Percentiles rank a stretch among this genome's conserved stretches.
phyloP scores from a whole-genome alignment of 169 alveolate species.

The Theileria sp. region DNA sequence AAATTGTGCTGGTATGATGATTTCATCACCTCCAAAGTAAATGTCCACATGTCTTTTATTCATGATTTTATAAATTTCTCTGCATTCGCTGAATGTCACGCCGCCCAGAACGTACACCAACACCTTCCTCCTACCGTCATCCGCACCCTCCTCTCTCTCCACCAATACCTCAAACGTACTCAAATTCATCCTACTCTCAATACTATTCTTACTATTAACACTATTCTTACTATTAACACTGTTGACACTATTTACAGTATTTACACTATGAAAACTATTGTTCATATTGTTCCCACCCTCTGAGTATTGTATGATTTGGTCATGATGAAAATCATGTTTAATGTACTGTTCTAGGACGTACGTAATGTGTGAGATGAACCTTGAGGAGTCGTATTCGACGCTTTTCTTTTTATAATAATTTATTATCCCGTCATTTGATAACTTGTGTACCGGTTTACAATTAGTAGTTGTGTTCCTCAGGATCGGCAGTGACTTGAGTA shows the following conservation, averaged over 20 bases:
- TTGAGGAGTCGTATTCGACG: slow-evolving; percentile 52
- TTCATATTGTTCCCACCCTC: no score
- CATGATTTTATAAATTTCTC: slow-evolving; percentile 68
- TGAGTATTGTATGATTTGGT: no score
- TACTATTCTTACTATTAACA: background rate
- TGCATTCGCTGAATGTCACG: slow-evolving; percentile 77
- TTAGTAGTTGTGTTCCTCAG: background rate
- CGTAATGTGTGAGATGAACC: slow-evolving; percentile 28
- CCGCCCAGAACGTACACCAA: slow-evolving; percentile 79
- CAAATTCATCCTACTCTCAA: no score
- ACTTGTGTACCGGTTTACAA: slow-evolving; percentile 21
- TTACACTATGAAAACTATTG: no score
- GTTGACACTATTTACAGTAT: background rate
- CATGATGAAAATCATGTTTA: background rate
- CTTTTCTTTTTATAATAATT: slow-evolving; percentile 33
- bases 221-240: background rate
- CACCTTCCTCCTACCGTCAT: slow-evolving; percentile 34
- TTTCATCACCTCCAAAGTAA: slow-evolving; percentile 79
- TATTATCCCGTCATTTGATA: slow-evolving; percentile 26
- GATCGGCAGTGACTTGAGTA: background rate
- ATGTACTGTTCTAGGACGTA: background rate
- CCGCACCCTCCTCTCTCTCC: slow-evolving; percentile 9
- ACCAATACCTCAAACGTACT: background rate
- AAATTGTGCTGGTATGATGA: slow-evolving; percentile 39
- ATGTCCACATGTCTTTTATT: slow-evolving; percentile 67